Base-by-base conservation (phyloP, 2,329 filamentous ascomycete genomes). In the Alternaria longipes region DNA sequence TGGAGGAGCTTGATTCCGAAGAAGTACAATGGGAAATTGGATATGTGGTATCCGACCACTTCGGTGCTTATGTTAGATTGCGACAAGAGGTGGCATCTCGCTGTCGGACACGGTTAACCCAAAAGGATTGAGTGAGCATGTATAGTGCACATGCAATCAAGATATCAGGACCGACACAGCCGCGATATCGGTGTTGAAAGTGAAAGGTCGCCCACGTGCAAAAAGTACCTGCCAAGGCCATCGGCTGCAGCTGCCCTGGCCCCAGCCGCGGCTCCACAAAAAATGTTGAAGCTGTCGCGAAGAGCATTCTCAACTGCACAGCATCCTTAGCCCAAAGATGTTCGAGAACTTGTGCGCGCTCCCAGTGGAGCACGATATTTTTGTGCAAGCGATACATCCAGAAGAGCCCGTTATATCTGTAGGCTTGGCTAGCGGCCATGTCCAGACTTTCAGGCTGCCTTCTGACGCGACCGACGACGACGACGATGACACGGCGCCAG, bases 261-360 rank as follows among this genome's bases (percentile, higher is more conserved):
- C 24, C 28, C 28, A 36, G 32, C 46, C 47, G 34, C 36, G 55
- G 63, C 56, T 68, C 68, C 70, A 69, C 68, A 65, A 66, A 73
- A 74, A 73, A 68, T 67, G 54, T 68, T 62, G 59, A 56, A 67
- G 66, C 66, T 64, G 38, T 57, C 40, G 59, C 41, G 24, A 46
- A 32, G 22, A 49, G 57, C 28, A 46, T 36, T 50, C 56, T 16
- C 42, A 20, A 46, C 34, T 20, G 53, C 46, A n/a, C 56, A 57
- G 16, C 56, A 55, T 50, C 52, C 50, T 42, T 12, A 45, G 11
- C 40, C 36, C 54, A 20, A 54, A 65, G 73, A 96, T 96, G 92
- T 92, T 96, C 75, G 93, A 97, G 79, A 97, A 93, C 67, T 86
- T 97, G 67, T 97, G 94, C 84, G 93, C 91, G 26, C 87, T 98